Conservation (phyloP, 768 basidiomycete species). For the Panaeolus papilionaceus region DNA sequence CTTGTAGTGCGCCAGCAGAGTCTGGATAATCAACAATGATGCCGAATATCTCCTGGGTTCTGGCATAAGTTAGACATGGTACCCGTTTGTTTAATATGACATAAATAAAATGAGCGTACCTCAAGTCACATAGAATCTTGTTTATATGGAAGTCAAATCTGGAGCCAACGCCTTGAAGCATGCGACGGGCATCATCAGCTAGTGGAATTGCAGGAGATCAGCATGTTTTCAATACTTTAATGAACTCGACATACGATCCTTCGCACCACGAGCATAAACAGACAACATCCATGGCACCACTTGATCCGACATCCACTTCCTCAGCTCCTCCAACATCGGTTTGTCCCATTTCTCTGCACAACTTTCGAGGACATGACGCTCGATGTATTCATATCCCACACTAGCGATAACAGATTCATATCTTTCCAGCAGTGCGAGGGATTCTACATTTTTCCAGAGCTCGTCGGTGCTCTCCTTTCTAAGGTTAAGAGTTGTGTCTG, state of each 20-base stretch:
- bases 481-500: constrained; percentile 22
- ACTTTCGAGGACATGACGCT: constrained; percentile 67
- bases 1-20: constrained; percentile 82
- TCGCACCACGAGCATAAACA: constrained; percentile 75
- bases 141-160: constrained; percentile 93
- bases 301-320: constrained; percentile 79
- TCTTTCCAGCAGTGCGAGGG: constrained; percentile 78
- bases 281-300: constrained; percentile 87
- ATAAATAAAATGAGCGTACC: constrained; percentile 52
- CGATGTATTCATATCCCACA: constrained; percentile 88
- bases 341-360: constrained; percentile 76
- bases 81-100: constrained; percentile 5
- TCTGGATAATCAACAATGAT: constrained; percentile 96
- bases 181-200: constrained; percentile 74
- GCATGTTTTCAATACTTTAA: constrained; percentile 12
- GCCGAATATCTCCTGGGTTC: constrained; percentile 88
- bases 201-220: constrained; percentile 17
- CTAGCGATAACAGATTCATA: constrained; percentile 85
- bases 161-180: constrained; percentile 80
- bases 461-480: constrained; percentile 21
- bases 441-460: constrained; percentile 56
- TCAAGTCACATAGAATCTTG: constrained; percentile 86
- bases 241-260: constrained; percentile 48
- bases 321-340: constrained; percentile 63
- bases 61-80: constrained; percentile 29